Percentiles rank a stretch among this genome's conserved stretches.
Evolutionary conservation across 202 grass and related monocot genomes (phyloP).

Genomic region (Saccharum hybrid): DNA sequence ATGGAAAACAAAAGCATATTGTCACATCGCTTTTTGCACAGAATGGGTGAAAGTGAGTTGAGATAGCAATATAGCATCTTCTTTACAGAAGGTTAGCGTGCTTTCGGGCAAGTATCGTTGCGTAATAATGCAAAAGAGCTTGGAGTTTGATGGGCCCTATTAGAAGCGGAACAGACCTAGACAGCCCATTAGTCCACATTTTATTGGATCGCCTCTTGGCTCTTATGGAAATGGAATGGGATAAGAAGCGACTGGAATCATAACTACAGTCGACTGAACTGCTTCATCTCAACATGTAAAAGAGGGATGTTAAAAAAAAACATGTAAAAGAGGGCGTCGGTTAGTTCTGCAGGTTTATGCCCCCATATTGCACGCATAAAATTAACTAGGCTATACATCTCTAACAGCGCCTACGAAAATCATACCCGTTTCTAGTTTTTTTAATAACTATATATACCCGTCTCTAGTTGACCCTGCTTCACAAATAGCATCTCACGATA

Average conservation of each 20-base stretch:
- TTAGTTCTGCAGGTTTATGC: background rate
- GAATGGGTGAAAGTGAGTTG: background rate
- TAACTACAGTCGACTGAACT: background rate
- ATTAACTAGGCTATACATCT: background rate
- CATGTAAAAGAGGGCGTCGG: no score
- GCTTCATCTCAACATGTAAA: no score
- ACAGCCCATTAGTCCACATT: background rate
- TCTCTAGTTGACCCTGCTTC: background rate
- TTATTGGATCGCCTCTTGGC: background rate
- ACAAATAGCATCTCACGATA: background rate
- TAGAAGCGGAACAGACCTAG: background rate
- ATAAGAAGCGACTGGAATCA: no score
- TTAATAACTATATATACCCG: no score
- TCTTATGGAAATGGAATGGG: no score
- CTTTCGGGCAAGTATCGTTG: slow-evolving; percentile 10
- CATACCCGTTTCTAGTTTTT: background rate
- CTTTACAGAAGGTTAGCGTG: slow-evolving; percentile 4
- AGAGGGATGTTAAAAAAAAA: no score
- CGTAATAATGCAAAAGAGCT: background rate
- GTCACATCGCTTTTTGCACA: background rate
- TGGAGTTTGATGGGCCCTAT: slow-evolving; percentile 18
- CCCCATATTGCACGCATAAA: background rate
- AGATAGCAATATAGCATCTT: slow-evolving; percentile 41
- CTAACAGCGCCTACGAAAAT: no score
- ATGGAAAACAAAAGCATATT: background rate